Conservation (phyloP, 2,329 filamentous ascomycete species). For the Fusarium odoratissimum region DNA sequence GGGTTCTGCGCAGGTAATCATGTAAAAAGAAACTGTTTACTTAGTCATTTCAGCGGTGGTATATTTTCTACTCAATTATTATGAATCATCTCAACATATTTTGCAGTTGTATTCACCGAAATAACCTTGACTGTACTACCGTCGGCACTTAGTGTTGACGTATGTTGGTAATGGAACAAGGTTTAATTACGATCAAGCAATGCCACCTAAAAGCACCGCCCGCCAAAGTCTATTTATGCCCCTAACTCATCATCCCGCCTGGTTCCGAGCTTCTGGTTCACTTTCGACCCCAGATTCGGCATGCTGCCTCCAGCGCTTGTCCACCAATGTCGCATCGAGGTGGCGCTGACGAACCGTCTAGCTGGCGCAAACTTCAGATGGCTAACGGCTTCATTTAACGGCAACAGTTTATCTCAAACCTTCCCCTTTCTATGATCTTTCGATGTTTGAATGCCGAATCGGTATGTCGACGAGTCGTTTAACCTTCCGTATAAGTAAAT, state of each 20-base stretch:
- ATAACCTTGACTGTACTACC: too few species aligned
- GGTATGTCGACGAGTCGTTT: fast-evolving
- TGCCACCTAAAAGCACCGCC: background rate
- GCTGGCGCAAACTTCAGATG: background rate
- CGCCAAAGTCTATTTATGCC: background rate
- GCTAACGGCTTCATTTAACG: background rate
- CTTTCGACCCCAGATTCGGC: background rate
- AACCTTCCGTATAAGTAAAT: background rate
- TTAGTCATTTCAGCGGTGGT: fast-evolving
- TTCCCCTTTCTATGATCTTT: too few species aligned
- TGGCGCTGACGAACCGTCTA: background rate
- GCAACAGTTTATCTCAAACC: background rate
- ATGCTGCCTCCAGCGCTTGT: background rate
- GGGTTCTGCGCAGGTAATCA: too few species aligned
- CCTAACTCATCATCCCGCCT: background rate
- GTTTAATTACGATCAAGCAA: constrained; percentile 4
- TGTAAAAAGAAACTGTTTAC: too few species aligned
- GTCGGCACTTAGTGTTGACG: background rate
- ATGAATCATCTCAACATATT: fast-evolving
- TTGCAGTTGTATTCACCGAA: fast-evolving
- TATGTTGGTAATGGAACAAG: background rate
- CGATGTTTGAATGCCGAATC: too few species aligned
- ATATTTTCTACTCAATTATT: fast-evolving
- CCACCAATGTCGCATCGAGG: background rate
- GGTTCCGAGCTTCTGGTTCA: background rate